Conservation (phyloP, 1,284 basidiomycete genomes). For the Erythrobasidium hasegawianum region DNA sequence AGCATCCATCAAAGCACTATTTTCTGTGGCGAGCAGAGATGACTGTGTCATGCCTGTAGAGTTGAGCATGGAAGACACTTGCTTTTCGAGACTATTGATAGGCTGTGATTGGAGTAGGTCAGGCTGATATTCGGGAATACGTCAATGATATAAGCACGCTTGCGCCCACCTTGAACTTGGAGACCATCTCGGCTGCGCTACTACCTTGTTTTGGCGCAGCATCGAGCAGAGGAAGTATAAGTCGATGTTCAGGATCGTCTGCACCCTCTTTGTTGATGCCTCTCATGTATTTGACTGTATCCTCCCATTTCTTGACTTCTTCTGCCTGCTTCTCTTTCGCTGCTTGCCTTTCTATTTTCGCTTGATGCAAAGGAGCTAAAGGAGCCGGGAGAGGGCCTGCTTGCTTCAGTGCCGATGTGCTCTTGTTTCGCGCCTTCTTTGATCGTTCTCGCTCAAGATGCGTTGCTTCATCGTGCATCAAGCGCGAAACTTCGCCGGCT, state of each 20-base stretch:
- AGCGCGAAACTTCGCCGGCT: conserved; percentile 46
- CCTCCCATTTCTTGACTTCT: conserved; percentile 90
- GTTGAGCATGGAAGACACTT: conserved; percentile 47
- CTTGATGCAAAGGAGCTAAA: conserved; percentile 77
- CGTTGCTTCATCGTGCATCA: conserved; percentile 44
- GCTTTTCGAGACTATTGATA: conserved; percentile 41
- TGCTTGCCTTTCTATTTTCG: conserved; percentile 84
- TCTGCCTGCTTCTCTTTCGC: conserved; percentile 89
- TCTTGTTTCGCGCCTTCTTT: too few relatives aligned
- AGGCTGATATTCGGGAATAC: too few relatives aligned
- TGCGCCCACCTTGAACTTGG: conserved; percentile 55
- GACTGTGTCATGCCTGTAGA: conserved; percentile 46
- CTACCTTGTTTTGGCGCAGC: conserved; percentile 38
- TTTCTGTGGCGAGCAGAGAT: conserved; percentile 40
- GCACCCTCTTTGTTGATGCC: conserved; percentile 40
- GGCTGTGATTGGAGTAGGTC: too few relatives aligned
- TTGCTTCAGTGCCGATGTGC: conserved; percentile 54
- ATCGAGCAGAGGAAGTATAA: conserved; percentile 39
- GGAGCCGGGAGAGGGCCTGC: conserved; percentile 73
- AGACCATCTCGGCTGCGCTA: conserved; percentile 60
- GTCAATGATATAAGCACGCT: too few relatives aligned
- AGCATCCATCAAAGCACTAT: conserved; percentile 33
- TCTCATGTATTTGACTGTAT: conserved; percentile 78
- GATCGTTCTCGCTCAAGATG: conserved; percentile 20
- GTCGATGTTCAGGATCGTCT: conserved; percentile 41